A percentile compares a stretch with the other conserved stretches of the same genome.
phyloP scores from a whole-genome alignment of 2,329 filamentous ascomycete species.

The Myotisia sp. region DNA sequence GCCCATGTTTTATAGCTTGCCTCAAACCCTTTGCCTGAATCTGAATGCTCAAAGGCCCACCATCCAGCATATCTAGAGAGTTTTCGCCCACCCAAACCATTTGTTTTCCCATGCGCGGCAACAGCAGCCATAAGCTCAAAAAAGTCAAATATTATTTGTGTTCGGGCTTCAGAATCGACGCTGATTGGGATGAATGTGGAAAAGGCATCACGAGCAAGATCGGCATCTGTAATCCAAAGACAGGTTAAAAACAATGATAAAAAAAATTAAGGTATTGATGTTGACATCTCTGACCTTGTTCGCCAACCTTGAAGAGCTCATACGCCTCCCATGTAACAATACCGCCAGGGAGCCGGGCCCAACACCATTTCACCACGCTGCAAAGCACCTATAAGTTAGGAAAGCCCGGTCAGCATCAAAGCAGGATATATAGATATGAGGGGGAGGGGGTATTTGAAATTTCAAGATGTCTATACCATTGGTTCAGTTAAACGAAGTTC shows the following conservation, averaged over 20 bases:
- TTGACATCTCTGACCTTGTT: slow-evolving; percentile 47
- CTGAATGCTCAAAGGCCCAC: slow-evolving; percentile 93
- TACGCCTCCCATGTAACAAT: slow-evolving; percentile 96
- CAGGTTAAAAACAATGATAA: slow-evolving; percentile 9
- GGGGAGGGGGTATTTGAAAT: slow-evolving; percentile 3
- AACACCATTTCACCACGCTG: slow-evolving; percentile 95
- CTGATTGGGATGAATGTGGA: slow-evolving; percentile 91
- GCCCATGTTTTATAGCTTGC: slow-evolving; percentile 84
- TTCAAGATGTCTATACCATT: slow-evolving; percentile 61
- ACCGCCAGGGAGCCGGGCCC: slow-evolving; percentile 79
- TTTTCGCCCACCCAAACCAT: slow-evolving; percentile 85
- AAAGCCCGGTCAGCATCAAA: slow-evolving; percentile 3
- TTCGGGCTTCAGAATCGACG: slow-evolving; percentile 71
- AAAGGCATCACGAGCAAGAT: slow-evolving; percentile 83
- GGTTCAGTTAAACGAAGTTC: slow-evolving; percentile 88
- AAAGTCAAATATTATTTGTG: slow-evolving; percentile 86
- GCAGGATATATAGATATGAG: not conserved
- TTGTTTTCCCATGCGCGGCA: slow-evolving; percentile 82
- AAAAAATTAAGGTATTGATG: slow-evolving; percentile 15
- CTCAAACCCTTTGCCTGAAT: slow-evolving; percentile 82
- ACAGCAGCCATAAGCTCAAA: slow-evolving; percentile 86
- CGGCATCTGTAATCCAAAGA: slow-evolving; percentile 52
- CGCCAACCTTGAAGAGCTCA: slow-evolving; percentile 86
- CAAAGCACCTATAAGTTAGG: slow-evolving; percentile 56
- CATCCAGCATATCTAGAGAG: slow-evolving; percentile 89